Evolutionary conservation across 352 stramenopile genomes (phyloP).

Genomic region (Pythium sukuiense): DNA sequence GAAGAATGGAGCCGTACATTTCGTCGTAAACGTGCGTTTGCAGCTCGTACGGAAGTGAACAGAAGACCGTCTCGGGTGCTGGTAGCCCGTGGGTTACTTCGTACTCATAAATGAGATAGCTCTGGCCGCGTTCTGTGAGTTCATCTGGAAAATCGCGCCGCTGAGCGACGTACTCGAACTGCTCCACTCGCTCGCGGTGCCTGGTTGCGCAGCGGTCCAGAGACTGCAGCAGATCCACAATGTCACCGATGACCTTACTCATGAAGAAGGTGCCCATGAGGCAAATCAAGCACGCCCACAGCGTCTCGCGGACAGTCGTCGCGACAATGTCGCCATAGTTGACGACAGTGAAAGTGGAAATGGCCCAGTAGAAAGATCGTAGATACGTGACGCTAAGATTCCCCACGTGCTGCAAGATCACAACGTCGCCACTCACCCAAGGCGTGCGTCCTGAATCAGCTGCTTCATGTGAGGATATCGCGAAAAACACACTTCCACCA

Average conservation of each 20-base stretch:
- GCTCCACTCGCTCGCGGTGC: constrained; percentile 27
- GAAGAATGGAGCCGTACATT: constrained; percentile 28
- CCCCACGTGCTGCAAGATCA: constrained; percentile 16
- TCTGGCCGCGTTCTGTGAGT: constrained; percentile 14
- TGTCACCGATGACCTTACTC: constrained; percentile 37
- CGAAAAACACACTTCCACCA: constrained; percentile 32
- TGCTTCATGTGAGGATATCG: constrained; percentile 18
- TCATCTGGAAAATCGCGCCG: constrained; percentile 20
- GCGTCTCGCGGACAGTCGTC: constrained; percentile 29
- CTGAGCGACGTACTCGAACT: constrained; percentile 29
- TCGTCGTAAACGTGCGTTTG: constrained; percentile 27
- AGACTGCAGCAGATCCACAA: constrained; percentile 32
- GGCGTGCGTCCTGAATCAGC: constrained; percentile 7
- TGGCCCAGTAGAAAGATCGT: constrained; percentile 39
- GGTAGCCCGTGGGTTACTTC: constrained; percentile 29
- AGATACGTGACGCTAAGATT: constrained; percentile 28
- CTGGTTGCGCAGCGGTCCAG: constrained; percentile 23
- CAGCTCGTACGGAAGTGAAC: constrained; percentile 20
- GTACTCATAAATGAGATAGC: constrained; percentile 30
- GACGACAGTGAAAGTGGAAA: constrained; percentile 36
- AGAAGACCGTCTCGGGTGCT: constrained; percentile 27
- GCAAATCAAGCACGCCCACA: constrained; percentile 37
- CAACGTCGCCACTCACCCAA: constrained; percentile 30
- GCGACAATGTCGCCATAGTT: constrained; percentile 43
- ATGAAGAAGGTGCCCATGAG: constrained; percentile 36